Conservation (phyloP, 768 basidiomycete species). For the Botryobasidium botryosum region DNA sequence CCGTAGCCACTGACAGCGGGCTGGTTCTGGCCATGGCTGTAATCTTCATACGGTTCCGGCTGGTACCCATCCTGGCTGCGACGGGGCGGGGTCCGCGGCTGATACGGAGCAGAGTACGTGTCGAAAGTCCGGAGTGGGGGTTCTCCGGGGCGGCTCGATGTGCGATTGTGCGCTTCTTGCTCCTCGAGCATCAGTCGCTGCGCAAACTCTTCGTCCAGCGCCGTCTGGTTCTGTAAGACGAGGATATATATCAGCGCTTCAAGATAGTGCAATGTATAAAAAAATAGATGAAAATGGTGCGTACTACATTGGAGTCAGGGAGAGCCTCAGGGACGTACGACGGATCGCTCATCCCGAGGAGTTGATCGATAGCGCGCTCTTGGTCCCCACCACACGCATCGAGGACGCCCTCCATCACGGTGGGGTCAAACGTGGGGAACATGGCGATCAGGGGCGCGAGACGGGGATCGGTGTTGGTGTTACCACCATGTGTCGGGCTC, state of each 20-base stretch:
- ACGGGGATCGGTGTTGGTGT: conserved; percentile 25
- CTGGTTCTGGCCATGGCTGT: too few species aligned
- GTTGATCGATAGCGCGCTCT: conserved; percentile 55
- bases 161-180: conserved; percentile 15
- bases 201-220: conserved; percentile 67
- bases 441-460: conserved; percentile 41
- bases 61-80: background rate
- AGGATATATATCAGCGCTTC: background rate
- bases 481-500: background rate
- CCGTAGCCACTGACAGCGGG: conserved; percentile 1
- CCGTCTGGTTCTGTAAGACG: conserved; percentile 35
- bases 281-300: background rate
- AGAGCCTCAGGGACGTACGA: conserved; percentile 33
- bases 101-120: background rate
- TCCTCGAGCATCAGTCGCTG: conserved; percentile 52
- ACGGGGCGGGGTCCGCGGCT: background rate
- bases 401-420: conserved; percentile 54
- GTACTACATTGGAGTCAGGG: background rate
- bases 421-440: conserved; percentile 68
- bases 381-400: conserved; percentile 55
- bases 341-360: conserved; percentile 79
- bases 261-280: background rate
- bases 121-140: background rate
- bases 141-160: background rate
- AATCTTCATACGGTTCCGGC: too few species aligned